Percentiles rank a stretch among this genome's conserved stretches.
Evolutionary conservation across 495 filamentous ascomycete genomes (phyloP).

Genomic region (Podospora pseudoanserina): DNA sequence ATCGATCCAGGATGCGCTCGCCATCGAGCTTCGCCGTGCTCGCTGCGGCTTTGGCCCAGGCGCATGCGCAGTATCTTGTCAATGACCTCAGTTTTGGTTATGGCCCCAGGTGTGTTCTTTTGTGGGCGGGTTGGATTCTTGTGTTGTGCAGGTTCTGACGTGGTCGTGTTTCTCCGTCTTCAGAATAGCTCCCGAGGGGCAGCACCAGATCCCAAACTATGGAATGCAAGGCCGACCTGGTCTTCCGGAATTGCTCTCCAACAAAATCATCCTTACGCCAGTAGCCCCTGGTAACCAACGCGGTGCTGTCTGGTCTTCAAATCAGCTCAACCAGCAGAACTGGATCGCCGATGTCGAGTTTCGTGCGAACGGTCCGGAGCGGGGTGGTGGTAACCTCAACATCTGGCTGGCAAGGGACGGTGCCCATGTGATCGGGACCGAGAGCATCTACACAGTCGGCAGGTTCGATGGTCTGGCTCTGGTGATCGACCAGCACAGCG

Average conservation of each 20-base stretch:
- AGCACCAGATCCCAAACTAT: constrained; percentile 49
- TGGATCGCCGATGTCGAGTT: constrained; percentile 86
- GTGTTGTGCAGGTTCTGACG: background rate
- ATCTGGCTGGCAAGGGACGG: constrained; percentile 86
- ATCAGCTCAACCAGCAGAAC: constrained; percentile 55
- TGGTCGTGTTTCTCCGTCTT: background rate
- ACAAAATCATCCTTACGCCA: constrained; percentile 89
- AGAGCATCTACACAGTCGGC: constrained; percentile 76
- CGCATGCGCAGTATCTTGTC: constrained; percentile 56
- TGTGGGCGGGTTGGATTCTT: background rate
- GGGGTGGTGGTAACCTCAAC: constrained; percentile 84
- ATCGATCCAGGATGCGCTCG: constrained; percentile 39
- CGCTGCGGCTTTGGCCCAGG: constrained; percentile 53
- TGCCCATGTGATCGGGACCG: constrained; percentile 56
- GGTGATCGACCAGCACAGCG: constrained; percentile 83
- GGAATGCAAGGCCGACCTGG: constrained; percentile 66
- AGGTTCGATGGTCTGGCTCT: constrained; percentile 84
- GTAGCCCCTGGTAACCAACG: constrained; percentile 80
- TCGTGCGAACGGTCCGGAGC: constrained; percentile 78
- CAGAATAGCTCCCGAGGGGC: constrained; percentile 44
- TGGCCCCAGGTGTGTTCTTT: constrained; percentile 50
- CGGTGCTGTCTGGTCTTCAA: constrained; percentile 76
- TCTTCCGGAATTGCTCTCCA: constrained; percentile 72
- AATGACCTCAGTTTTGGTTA: constrained; percentile 76
- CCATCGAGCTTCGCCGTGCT: constrained; percentile 42